Base-by-base conservation (phyloP, 1,139 yeast genomes). In the Kurtzmaniella quercitrusa region DNA sequence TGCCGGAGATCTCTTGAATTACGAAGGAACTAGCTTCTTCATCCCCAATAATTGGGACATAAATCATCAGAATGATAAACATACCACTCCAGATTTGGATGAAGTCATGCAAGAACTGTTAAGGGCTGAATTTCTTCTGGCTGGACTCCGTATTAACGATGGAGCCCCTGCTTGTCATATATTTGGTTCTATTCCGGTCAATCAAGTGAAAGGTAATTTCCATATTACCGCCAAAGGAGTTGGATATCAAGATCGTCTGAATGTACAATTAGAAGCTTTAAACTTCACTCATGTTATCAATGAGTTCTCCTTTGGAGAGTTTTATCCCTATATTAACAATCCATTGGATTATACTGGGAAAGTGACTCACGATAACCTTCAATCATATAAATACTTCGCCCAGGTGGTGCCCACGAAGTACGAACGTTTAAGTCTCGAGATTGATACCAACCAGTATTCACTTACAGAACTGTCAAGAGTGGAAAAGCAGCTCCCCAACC, bases 301-400 rank as follows among this genome's bases (percentile, higher is more conserved):
- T 49, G 98, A 93, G 62, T 79, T 90, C 50, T 90, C 97, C 9
- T 93, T 83, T 64, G 98, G 99, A 17, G 88, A 81, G 31, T 90
- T 85, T 62, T 90, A 81, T 58, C 98, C 98, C 2, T 85, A 79
- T 54, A 75, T 91, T 49, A 75, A 85, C 52, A 93, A 93, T 57
- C 95, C 97, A 6, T 73, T 94, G 51, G 98, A 93, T 59, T 76
- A 74, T 45, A 81, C 90, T 0, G 86, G 81, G 1, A 79, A 81
- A 54, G 59, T 66, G 21, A 77, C 89, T 1, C 59, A 62, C 2
- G 73, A 73, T 3, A 60, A 66, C 15, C 57, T 66, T 34, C 79
- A 68, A 47, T 65, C 69, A 1, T 84, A 73, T 61, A 79, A 78
- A 45, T 93, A 93, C 60, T 80, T 75, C 55, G 59, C 91, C 50